Evolutionary conservation across 23 red algal species (phyloP), one percentile per base, ranked within the genome.

Genomic region (Pyropia yezoensis): DNA sequence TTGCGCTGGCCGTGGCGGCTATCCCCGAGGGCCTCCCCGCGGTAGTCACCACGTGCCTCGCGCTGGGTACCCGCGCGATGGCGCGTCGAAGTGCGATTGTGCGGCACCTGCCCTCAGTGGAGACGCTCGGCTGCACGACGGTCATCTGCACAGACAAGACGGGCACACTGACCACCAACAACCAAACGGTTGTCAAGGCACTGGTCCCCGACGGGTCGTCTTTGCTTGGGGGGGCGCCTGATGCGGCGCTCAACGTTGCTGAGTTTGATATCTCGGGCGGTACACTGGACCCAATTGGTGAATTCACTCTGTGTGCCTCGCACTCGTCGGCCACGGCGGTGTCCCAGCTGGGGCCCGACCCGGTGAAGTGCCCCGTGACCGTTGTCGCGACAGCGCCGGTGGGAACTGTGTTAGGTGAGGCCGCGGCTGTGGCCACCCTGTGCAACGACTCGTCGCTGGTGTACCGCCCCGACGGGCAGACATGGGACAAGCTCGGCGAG

Each of bases 101-200:
- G 26, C 87, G 94, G 13, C 82, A 86, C 45, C 74, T 98, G 57
- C 94, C 94, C 11, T 76, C 77, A 18, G 94, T 98, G 57, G 94
- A 98, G 58, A 91, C 94, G n/a, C 94, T 98, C 61, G 94, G 94
- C 21, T 98, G 86, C 68, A 98, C 94, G 49, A 91, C 84, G 14
- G 87, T 98, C 2, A 98, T 98, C 70, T 98, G 94, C 52, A 83
- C 85, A 49, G 94, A 98, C 61, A 98, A 98, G 78, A 98, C 94
- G n/a, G 94, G 94, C 50, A 98, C 94, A 12, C 57, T 98, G 27
- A 98, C 94, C 18, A 98, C 94, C 3, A 98, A 98, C 47, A 80
- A 77, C 63, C 91, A 91, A 86, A 89, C 75, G 17, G 77, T 91
- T 33, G 67, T 65, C 52, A 67, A 82, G 23, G 66, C 88, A 13